Conservation (phyloP, 2,329 filamentous ascomycete species). For the Aspergillus neoniger region DNA sequence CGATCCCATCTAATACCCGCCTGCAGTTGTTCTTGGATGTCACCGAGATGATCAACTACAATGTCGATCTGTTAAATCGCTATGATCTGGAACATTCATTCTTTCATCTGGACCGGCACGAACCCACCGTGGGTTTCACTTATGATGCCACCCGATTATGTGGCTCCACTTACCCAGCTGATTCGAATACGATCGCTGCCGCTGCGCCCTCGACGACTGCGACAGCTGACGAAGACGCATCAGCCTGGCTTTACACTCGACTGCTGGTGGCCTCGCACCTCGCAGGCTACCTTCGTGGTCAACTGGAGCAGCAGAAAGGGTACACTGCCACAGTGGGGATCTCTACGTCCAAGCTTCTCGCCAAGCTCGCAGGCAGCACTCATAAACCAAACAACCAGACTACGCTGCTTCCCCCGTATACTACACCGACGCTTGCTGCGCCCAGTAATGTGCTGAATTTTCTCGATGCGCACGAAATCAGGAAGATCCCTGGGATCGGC, state of each 20-base stretch:
- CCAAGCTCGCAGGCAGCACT: constrained; percentile 79
- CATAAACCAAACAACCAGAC: constrained; percentile 91
- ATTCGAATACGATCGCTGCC: constrained; percentile 7
- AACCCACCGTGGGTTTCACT: constrained; percentile 77
- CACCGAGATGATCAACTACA: constrained; percentile 83
- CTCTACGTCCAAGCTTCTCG: constrained; percentile 80
- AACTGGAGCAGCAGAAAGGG: constrained; percentile 73
- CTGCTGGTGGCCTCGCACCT: constrained; percentile 80
- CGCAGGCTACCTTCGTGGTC: constrained; percentile 69
- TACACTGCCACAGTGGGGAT: constrained; percentile 89
- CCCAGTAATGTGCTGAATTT: constrained; percentile 64
- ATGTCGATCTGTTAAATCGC: constrained; percentile 68
- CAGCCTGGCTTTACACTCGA: constrained; percentile 53
- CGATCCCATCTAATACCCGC: neutral
- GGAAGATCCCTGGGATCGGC: constrained; percentile 83
- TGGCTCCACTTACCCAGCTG: constrained; percentile 62
- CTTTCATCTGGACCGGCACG: constrained; percentile 71
- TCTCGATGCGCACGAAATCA: constrained; percentile 73
- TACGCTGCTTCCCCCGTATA: constrained; percentile 69
- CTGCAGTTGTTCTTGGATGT: constrained; percentile 70
- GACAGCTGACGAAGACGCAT: constrained; percentile 6
- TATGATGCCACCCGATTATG: constrained; percentile 72
- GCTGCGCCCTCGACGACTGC: constrained; percentile 28
- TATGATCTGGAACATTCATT: constrained; percentile 69
- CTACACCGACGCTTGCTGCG: constrained; percentile 24